phyloP scores from a whole-genome alignment of 2,329 filamentous ascomycete genomes.

The Thermomyces lanuginosus region DNA sequence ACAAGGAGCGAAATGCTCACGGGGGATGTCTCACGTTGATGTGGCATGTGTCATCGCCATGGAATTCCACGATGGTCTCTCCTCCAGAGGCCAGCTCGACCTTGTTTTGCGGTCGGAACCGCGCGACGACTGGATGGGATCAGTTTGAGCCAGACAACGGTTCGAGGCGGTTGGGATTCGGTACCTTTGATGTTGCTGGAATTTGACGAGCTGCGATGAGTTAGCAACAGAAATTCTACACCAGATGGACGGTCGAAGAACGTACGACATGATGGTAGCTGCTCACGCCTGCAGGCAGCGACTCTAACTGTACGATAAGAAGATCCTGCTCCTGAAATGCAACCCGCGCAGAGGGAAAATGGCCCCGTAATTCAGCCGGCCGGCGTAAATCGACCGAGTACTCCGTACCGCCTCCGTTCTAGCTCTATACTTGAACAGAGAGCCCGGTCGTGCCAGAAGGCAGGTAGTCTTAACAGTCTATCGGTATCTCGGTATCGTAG shows the following conservation, averaged over 20 bases:
- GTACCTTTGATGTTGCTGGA: slow-evolving; percentile 40
- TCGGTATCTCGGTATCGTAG: too few relatives aligned
- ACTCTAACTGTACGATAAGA: slow-evolving; percentile 8
- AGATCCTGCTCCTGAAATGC: too few relatives aligned
- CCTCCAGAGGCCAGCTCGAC: slow-evolving; percentile 79
- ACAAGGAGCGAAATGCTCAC: neutral
- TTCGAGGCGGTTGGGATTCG: slow-evolving; percentile 5
- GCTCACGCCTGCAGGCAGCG: slow-evolving; percentile 3
- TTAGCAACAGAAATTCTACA: neutral
- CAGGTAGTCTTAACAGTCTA: too few relatives aligned
- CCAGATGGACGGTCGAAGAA: slow-evolving; percentile 7
- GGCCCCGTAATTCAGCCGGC: too few relatives aligned
- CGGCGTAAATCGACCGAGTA: too few relatives aligned
- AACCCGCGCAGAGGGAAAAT: too few relatives aligned
- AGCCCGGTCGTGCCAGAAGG: too few relatives aligned
- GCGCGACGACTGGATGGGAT: slow-evolving; percentile 59
- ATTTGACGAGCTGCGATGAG: slow-evolving; percentile 2
- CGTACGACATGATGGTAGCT: slow-evolving; percentile 32
- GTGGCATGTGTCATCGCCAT: slow-evolving; percentile 72
- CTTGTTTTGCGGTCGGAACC: slow-evolving; percentile 94
- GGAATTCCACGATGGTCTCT: slow-evolving; percentile 79
- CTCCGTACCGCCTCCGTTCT: too few relatives aligned
- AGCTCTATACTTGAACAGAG: too few relatives aligned
- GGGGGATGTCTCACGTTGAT: slow-evolving; percentile 48
- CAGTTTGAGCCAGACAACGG: slow-evolving; percentile 2